Base-by-base conservation (phyloP, 805 yeast genomes). In the Hanseniaspora opuntiae region DNA sequence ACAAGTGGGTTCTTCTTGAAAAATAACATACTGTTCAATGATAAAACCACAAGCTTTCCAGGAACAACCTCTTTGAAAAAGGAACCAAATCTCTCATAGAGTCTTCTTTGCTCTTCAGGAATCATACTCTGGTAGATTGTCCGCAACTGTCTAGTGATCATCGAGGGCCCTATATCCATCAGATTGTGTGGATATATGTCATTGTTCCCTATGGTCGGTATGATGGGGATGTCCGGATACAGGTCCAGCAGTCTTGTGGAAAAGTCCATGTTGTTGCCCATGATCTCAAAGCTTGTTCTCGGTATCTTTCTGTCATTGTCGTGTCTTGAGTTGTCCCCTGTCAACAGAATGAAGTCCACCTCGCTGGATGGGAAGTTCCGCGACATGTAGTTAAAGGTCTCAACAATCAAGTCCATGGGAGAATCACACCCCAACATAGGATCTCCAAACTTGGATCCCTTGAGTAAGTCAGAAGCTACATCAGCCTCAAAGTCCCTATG, bases 131-230 rank as follows among this genome's bases (percentile, higher is more conserved):
- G 70, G 95, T 95, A 86, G 49, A 86, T 79, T 56, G 74, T 75
- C 67, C 71, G 82, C 65, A 85, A 67, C 65, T 84, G 89, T 61
- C 93, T 71, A 0, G 94, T 86, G 64, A 86, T 94, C 56, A 84
- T 67, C n/a, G 94, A 84, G 16, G 96, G 95, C 0, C 96, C 96
- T 0, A 87, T 78, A 0, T 90, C 77, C 65, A 85, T 84, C 63
- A 86, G 69, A 62, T 86, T 86, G 68, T 86, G 96, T 0, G 96
- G 95, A 64, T 79, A 86, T 3, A 86, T 95, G 64, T 87, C 95
- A 62, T 86, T 86, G 63, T 86, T 86, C 2, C 96, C 96, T 40
- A 86, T 65, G 52, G 84, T 74, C 36, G 95, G 95, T 32, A 86
- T 69, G 5, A 74, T 75, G 41, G 69, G 70, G 58, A 74, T 68